These are phyloP conservation scores for Lactuca sativa DNA, from an alignment of 129 eudicot genomes.

Conservation along the genomic window DNA sequence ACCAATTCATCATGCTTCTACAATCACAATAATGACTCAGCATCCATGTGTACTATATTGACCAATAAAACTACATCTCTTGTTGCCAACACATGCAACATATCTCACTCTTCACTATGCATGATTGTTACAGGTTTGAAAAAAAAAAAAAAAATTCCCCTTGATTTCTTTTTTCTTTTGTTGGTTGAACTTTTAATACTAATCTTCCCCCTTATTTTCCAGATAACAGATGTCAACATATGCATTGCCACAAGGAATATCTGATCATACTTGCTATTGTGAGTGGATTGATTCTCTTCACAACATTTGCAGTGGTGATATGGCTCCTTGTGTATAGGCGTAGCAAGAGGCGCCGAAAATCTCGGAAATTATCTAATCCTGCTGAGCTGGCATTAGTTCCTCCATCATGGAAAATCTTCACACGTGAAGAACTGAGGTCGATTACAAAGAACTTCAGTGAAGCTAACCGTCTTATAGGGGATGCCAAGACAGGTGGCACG, in stretches of 20 bases:
- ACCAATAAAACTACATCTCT: constrained; percentile 44
- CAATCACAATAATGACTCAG: constrained; percentile 27
- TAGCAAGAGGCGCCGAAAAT: constrained; percentile 66
- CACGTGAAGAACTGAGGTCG: constrained; percentile 75
- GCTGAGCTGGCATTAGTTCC: constrained; percentile 76
- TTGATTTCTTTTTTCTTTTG: neutral
- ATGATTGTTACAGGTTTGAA: constrained; percentile 62
- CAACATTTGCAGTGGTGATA: constrained; percentile 68
- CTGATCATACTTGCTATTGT: constrained; percentile 78
- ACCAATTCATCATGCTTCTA: constrained; percentile 49
- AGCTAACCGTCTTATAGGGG: constrained; percentile 93
- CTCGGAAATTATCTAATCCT: constrained; percentile 66
- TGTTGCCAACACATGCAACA: constrained; percentile 58
- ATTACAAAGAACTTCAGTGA: constrained; percentile 91
- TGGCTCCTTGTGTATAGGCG: constrained; percentile 79
- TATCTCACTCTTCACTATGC: constrained; percentile 63
- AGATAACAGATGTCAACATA: constrained; percentile 64
- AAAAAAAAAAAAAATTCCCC: neutral
- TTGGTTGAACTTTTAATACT: neutral
- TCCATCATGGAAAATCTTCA: constrained; percentile 88
- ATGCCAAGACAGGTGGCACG: constrained; percentile 96
- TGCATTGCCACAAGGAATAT: constrained; percentile 82
- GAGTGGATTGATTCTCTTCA: constrained; percentile 81
- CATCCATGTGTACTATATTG: constrained; percentile 53
- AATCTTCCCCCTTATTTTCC: constrained; percentile 18